These are phyloP conservation scores for Volvariella surrecta DNA, from an alignment of 1,284 basidiomycete genomes.

Conservation along the genomic window DNA sequence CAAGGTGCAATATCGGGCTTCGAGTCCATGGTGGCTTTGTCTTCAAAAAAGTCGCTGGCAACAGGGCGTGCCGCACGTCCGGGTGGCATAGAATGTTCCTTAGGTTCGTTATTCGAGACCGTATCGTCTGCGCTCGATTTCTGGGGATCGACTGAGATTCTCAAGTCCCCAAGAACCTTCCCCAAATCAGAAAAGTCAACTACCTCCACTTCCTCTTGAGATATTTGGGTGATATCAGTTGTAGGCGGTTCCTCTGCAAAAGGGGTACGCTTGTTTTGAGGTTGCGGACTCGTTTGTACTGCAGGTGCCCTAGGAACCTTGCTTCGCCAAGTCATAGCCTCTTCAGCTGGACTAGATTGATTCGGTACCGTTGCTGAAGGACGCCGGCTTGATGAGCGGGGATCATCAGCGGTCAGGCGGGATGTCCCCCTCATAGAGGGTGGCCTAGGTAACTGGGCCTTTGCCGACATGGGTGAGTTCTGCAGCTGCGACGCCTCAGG, in stretches of 20 bases:
- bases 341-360: slow-evolving; percentile 23
- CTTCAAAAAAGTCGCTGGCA: slow-evolving; percentile 65
- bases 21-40: slow-evolving; percentile 17
- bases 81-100: slow-evolving; percentile 7
- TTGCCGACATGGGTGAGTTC: slow-evolving; percentile 7
- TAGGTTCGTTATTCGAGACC: too few relatives aligned
- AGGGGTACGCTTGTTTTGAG: slow-evolving; percentile 8
- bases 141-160: slow-evolving; percentile 6
- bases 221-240: not conserved
- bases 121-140: too few relatives aligned
- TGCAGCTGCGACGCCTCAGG: not conserved
- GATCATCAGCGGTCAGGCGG: slow-evolving; percentile 17
- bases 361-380: not conserved
- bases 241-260: not conserved
- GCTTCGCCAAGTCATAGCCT: slow-evolving; percentile 56
- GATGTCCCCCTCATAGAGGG: slow-evolving; percentile 22
- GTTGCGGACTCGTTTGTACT: too few relatives aligned
- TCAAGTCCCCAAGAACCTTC: slow-evolving; percentile 45
- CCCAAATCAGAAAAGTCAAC: slow-evolving; percentile 72
- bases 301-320: slow-evolving; percentile 22
- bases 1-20: slow-evolving; percentile 2
- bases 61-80: slow-evolving; percentile 33
- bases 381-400: slow-evolving; percentile 1
- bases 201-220: slow-evolving; percentile 55
- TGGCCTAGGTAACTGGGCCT: slow-evolving; percentile 16